phyloP scores from a whole-genome alignment of 768 basidiomycete genomes.

The Auricularia auricula-judae region DNA sequence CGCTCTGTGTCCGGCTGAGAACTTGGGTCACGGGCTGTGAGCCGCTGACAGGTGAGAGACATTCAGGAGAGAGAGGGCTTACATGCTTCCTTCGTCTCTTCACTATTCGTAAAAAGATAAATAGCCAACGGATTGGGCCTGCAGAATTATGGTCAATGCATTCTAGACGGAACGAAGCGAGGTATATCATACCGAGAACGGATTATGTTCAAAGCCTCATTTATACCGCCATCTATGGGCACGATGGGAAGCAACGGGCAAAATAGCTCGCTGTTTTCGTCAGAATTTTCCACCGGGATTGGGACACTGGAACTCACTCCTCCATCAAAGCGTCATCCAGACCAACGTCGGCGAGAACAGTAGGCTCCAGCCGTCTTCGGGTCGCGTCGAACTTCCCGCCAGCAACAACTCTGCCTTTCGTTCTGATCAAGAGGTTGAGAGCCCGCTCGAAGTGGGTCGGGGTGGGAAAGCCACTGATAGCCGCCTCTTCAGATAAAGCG shows the following conservation, averaged over 20 bases:
- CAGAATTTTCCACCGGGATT: neutral
- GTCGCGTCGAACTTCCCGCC: conserved; percentile 35
- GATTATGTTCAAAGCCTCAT: conserved; percentile 17
- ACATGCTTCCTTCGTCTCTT: conserved; percentile 18
- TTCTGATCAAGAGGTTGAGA: conserved; percentile 36
- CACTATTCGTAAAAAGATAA: conserved; percentile 50
- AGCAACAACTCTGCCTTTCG: conserved; percentile 43
- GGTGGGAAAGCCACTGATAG: conserved; percentile 43
- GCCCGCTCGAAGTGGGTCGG: conserved; percentile 44
- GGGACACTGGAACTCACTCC: conserved; percentile 12
- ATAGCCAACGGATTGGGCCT: conserved; percentile 52
- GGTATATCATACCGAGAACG: neutral
- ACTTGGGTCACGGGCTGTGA: conserved; percentile 26
- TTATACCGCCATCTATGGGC: conserved; percentile 12
- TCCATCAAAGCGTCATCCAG: conserved; percentile 44
- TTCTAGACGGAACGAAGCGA: neutral
- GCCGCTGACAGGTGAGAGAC: neutral
- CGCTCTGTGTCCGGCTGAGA: conserved; percentile 43
- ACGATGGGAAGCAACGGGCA: conserved; percentile 26
- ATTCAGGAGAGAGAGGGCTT: neutral
- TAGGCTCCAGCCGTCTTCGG: conserved; percentile 43
- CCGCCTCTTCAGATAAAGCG: conserved; percentile 22
- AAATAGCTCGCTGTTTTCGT: conserved; percentile 21
- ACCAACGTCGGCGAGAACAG: conserved; percentile 43
- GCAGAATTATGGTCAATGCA: neutral